Evolutionary conservation across 805 yeast species (phyloP).

Genomic region (Candida ponderosae): DNA sequence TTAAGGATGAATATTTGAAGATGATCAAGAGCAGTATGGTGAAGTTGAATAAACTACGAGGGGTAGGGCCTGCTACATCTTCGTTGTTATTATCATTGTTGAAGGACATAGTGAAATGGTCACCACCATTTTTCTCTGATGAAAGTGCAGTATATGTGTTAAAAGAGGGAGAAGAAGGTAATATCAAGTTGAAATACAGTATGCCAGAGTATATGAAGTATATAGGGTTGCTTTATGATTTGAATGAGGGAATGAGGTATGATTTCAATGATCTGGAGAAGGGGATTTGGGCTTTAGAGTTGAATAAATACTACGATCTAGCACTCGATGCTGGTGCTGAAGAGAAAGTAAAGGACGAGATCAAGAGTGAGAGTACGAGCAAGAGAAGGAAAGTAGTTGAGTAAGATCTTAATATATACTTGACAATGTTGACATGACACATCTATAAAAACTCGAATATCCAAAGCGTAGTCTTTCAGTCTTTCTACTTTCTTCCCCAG

Average conservation of each 20-base stretch:
- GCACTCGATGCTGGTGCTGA: not conserved
- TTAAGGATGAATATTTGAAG: conserved; percentile 5
- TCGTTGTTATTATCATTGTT: conserved; percentile 15
- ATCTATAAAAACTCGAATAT: too few relatives aligned
- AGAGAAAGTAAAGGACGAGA: too few relatives aligned
- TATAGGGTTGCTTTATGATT: conserved; percentile 6
- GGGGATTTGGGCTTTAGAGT: conserved; percentile 16
- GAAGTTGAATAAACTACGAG: conserved; percentile 8
- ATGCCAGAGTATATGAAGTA: conserved; percentile 13
- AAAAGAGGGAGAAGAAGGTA: not conserved
- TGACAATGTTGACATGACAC: too few relatives aligned
- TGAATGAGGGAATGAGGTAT: conserved; percentile 6
- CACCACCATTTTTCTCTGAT: conserved; percentile 21
- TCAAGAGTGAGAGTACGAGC: too few relatives aligned
- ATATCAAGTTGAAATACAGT: conserved; percentile 13
- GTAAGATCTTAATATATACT: too few relatives aligned
- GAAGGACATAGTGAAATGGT: conserved; percentile 5
- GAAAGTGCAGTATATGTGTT: conserved; percentile 15
- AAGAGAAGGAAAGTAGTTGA: too few relatives aligned
- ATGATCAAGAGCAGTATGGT: conserved; percentile 6
- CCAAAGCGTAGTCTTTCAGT: too few relatives aligned
- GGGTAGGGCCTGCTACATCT: conserved; percentile 22
- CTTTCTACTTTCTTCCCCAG: too few relatives aligned
- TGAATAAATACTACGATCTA: conserved; percentile 3
- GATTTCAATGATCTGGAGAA: conserved; percentile 13